Evolutionary conservation across 805 yeast genomes (phyloP).

Genomic region (Ogataea corticis): DNA sequence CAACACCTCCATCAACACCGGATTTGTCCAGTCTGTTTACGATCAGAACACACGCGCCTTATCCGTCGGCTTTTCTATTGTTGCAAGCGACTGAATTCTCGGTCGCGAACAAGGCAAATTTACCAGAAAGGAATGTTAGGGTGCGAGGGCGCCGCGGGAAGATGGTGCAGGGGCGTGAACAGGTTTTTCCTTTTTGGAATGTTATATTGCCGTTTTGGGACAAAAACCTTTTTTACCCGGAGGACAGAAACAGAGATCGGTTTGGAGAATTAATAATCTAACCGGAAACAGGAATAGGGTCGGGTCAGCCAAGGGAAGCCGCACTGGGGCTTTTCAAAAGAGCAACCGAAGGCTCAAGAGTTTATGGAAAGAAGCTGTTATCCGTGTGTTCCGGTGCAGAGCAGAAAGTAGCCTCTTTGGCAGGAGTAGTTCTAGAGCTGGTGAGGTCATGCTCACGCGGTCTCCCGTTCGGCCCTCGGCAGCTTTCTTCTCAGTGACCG

Average conservation of each 20-base stretch:
- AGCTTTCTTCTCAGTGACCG: too few relatives aligned
- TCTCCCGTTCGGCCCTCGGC: too few relatives aligned
- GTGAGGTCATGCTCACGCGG: too few relatives aligned
- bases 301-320: background rate
- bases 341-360: background rate
- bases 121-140: constrained; percentile 2
- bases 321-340: constrained; percentile 1
- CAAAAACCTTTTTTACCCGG: constrained; percentile 8
- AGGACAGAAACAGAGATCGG: constrained; percentile 4
- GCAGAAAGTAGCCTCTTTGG: too few relatives aligned
- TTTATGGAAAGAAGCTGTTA: too few relatives aligned
- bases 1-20: too few relatives aligned
- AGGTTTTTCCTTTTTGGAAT: constrained; percentile 14
- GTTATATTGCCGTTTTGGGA: constrained; percentile 9
- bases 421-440: too few relatives aligned
- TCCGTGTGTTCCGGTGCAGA: too few relatives aligned
- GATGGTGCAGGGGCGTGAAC: constrained; percentile 7
- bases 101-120: constrained; percentile 4
- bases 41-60: background rate
- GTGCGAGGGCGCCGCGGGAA: background rate
- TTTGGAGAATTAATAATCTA: constrained; percentile 4
- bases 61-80: constrained; percentile 5
- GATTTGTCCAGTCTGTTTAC: constrained; percentile 1
- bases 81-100: constrained; percentile 3
- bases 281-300: constrained; percentile 1